phyloP scores from a whole-genome alignment of 2,329 filamentous ascomycete genomes.

The Xylariales sp. region DNA sequence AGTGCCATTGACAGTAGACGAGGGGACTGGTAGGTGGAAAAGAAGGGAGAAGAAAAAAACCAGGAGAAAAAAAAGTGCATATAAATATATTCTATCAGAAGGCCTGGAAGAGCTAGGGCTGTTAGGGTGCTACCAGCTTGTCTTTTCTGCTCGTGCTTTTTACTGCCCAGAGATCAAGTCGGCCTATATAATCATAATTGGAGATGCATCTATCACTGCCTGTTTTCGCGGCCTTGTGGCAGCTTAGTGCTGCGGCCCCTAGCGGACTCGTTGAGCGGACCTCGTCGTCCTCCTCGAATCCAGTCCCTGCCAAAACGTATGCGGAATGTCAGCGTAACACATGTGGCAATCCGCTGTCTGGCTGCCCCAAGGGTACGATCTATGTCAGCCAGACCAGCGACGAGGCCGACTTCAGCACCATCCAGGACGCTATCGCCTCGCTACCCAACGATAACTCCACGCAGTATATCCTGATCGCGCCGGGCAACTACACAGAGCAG shows the following conservation, averaged over 20 bases:
- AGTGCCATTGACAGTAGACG: too few relatives aligned
- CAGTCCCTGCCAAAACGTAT: constrained; percentile 5
- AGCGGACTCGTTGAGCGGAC: too few relatives aligned
- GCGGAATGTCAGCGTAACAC: constrained; percentile 27
- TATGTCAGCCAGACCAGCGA: constrained; percentile 32
- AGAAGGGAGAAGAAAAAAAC: too few relatives aligned
- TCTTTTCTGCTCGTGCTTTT: too few relatives aligned
- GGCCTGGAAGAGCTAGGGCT: too few relatives aligned
- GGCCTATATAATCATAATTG: too few relatives aligned
- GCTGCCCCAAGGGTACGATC: constrained; percentile 35
- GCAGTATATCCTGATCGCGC: constrained; percentile 53
- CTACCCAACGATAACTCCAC: constrained; percentile 34
- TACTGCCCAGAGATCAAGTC: too few relatives aligned
- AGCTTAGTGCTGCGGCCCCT: constrained; percentile 1
- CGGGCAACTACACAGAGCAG: constrained; percentile 59
- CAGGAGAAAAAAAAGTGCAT: too few relatives aligned
- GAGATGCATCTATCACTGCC: not conserved
- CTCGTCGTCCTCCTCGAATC: not conserved
- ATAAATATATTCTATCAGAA: too few relatives aligned
- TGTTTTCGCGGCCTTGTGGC: constrained; percentile 1
- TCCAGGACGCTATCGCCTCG: constrained; percentile 36
- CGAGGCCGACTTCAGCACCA: constrained; percentile 30
- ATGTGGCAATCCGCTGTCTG: constrained; percentile 25
- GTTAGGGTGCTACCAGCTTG: too few relatives aligned
- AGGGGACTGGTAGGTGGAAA: too few relatives aligned